Conservation (phyloP, 257 asterid species). For the Rubia yunnanensis region DNA sequence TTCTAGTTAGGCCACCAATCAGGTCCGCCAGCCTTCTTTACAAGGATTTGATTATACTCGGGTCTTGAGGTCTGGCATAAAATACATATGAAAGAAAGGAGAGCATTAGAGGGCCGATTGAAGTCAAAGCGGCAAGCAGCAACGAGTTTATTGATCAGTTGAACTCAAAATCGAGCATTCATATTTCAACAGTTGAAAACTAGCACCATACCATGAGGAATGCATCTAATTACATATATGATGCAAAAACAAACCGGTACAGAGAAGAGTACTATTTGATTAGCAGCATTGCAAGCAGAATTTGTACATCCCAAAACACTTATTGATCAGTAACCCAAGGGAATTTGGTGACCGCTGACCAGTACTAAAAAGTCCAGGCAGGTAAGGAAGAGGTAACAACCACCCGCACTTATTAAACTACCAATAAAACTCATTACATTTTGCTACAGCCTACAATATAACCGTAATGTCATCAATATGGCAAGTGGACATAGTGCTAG, state of each 20-base stretch:
- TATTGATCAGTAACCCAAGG: not conserved
- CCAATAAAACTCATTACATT: not conserved
- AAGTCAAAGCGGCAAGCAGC: not conserved
- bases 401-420: not conserved
- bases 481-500: not conserved
- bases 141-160: not conserved
- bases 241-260: not conserved
- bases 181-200: not conserved
- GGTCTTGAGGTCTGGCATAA: conserved; percentile 84
- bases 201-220: not conserved
- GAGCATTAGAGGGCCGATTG: not conserved
- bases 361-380: not conserved
- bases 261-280: not conserved
- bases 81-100: not conserved
- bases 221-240: not conserved
- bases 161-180: not conserved
- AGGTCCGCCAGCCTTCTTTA: conserved; percentile 81
- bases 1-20: conserved; percentile 70
- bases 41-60: conserved; percentile 77
- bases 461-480: not conserved
- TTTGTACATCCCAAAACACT: not conserved
- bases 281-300: not conserved
- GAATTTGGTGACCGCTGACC: not conserved
- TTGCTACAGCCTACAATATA: not conserved
- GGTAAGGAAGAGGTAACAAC: not conserved